Evolutionary conservation across 2,329 filamentous ascomycete species (phyloP).

Genomic region (Colletotrichum zoysiae): DNA sequence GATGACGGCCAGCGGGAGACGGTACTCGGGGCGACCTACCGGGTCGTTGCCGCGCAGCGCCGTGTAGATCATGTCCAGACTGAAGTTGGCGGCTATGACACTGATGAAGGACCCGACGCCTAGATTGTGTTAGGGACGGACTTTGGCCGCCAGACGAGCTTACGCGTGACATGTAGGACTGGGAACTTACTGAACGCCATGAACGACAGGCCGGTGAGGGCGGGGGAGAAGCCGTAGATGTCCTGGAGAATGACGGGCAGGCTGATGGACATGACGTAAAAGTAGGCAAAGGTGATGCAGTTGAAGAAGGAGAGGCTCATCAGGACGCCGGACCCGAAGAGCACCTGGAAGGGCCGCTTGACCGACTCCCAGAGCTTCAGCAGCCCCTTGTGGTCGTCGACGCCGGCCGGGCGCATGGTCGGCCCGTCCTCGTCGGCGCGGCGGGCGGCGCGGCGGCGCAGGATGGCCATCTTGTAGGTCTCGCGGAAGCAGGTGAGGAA

Average conservation of each 20-base stretch:
- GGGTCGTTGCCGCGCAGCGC: slow-evolving; percentile 56
- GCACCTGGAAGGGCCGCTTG: slow-evolving; percentile 60
- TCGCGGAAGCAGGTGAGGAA: slow-evolving; percentile 68
- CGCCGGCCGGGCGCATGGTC: slow-evolving; percentile 26
- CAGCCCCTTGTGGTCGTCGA: slow-evolving; percentile 44
- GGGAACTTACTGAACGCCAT: slow-evolving; percentile 63
- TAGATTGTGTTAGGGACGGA: slow-evolving; percentile 45
- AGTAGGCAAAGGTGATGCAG: slow-evolving; percentile 63
- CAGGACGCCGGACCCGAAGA: slow-evolving; percentile 65
- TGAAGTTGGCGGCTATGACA: slow-evolving; percentile 62
- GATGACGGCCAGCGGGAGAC: slow-evolving; percentile 64
- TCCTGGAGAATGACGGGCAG: slow-evolving; percentile 63
- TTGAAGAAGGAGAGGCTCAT: slow-evolving; percentile 61
- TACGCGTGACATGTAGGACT: fast-evolving
- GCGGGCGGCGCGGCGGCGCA: slow-evolving; percentile 57
- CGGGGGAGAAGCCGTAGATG: slow-evolving; percentile 63
- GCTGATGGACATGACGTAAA: slow-evolving; percentile 67
- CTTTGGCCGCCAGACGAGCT: background rate
- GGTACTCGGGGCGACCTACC: slow-evolving; percentile 65
- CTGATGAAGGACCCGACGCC: slow-evolving; percentile 62
- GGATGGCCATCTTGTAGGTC: slow-evolving; percentile 71
- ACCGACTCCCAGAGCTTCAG: slow-evolving; percentile 56
- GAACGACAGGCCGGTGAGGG: slow-evolving; percentile 65
- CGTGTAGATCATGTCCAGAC: slow-evolving; percentile 67
- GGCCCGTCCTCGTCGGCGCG: slow-evolving; percentile 49